A percentile compares a stretch with the other conserved stretches of the same genome.
phyloP scores from a whole-genome alignment of 2,329 filamentous ascomycete species.

The Neopestalotiopsis clavispora region DNA sequence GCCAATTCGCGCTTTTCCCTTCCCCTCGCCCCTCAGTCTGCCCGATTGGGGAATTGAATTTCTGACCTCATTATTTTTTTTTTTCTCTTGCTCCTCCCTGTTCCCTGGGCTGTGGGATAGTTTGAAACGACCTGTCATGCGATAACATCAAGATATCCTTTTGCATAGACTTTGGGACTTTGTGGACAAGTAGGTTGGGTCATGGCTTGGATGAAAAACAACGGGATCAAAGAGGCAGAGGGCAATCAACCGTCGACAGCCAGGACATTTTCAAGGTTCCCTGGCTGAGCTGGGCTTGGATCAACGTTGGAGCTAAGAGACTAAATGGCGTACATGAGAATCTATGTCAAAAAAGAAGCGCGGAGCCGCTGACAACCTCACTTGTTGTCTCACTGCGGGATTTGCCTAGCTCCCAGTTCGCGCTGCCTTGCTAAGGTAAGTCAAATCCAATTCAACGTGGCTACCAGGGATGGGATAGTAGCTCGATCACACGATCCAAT shows the following conservation, averaged over 20 bases:
- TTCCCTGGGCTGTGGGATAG: background rate
- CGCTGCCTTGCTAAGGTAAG: background rate
- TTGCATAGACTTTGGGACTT: background rate
- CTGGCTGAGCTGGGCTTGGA: background rate
- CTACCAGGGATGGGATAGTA: conserved; percentile 1
- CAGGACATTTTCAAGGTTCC: background rate
- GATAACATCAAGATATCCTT: background rate
- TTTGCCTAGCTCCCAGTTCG: conserved; percentile 12
- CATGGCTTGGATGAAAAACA: background rate
- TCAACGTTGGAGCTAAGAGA: conserved; percentile 5
- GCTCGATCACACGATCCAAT: background rate
- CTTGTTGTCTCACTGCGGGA: conserved; percentile 6
- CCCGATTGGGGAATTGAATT: background rate
- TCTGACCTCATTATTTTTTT: background rate
- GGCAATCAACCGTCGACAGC: background rate
- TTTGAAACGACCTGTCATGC: conserved; percentile 6
- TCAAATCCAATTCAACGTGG: background rate
- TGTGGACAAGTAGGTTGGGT: conserved; percentile 7
- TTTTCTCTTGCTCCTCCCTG: background rate
- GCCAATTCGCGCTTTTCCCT: background rate
- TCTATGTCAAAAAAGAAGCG: conserved; percentile 3
- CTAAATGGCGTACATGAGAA: background rate
- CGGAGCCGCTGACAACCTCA: conserved; percentile 6
- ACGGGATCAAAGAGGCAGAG: background rate
- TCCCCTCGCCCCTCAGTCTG: background rate